phyloP scores from a whole-genome alignment of 1,284 basidiomycete genomes.

The Ustilago shanxiensis region DNA sequence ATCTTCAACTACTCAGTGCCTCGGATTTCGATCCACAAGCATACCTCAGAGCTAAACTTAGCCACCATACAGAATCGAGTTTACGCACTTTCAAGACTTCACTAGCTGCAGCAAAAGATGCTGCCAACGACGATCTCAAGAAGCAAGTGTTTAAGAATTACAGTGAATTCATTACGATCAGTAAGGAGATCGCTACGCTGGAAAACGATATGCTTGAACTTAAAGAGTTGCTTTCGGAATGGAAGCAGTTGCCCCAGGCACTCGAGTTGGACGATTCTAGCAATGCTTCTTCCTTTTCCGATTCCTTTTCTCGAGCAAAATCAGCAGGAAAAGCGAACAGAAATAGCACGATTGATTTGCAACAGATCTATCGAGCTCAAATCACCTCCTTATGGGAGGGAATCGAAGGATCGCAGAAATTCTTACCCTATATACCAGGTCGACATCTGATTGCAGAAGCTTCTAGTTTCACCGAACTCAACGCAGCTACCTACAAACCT shows the following conservation, averaged over 20 bases:
- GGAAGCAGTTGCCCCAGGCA: constrained; percentile 74
- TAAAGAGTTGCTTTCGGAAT: constrained; percentile 92
- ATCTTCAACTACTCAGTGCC: constrained; percentile 54
- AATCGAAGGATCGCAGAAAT: constrained; percentile 96
- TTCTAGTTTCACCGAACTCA: constrained; percentile 85
- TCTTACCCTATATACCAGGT: constrained; percentile 88
- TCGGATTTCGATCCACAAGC: constrained; percentile 65
- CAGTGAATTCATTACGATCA: constrained; percentile 93
- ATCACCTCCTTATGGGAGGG: constrained; percentile 89
- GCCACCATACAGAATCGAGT: constrained; percentile 59
- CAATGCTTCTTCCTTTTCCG: constrained; percentile 20
- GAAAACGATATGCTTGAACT: constrained; percentile 99
- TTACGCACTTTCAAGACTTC: constrained; percentile 50
- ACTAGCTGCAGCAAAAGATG: constrained; percentile 47
- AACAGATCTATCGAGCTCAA: constrained; percentile 92
- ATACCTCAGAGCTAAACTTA: constrained; percentile 57
- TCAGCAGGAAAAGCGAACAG: constrained; percentile 27
- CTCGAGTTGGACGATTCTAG: constrained; percentile 60
- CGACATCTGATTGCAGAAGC: constrained; percentile 91
- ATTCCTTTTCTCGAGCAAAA: constrained; percentile 20
- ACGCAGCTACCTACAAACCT: constrained; percentile 94
- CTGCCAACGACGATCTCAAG: constrained; percentile 62
- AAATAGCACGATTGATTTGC: constrained; percentile 76
- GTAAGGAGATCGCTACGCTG: constrained; percentile 94
- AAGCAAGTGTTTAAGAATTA: constrained; percentile 74